phyloP scores from a whole-genome alignment of 2,329 filamentous ascomycete species.

The Escovopsis sp. region DNA sequence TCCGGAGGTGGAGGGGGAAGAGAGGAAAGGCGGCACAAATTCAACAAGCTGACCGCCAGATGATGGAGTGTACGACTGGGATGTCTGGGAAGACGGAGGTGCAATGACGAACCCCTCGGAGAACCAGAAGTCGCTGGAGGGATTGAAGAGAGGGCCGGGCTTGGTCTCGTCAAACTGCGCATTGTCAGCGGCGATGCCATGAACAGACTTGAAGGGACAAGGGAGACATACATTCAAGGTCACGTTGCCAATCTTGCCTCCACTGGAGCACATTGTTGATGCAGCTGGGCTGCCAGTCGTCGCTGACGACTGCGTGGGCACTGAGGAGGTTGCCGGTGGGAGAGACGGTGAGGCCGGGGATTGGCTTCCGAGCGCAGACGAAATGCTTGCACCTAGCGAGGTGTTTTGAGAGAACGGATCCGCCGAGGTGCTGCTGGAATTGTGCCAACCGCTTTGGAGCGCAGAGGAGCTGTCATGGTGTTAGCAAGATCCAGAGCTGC shows the following conservation, averaged over 20 bases:
- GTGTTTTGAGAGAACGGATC: conserved; percentile 9
- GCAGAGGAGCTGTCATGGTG: conserved; percentile 7
- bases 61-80: conserved; percentile 21
- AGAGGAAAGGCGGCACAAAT: conserved; percentile 23
- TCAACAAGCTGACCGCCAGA: conserved; percentile 26
- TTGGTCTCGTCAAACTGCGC: conserved; percentile 22
- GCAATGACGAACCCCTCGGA: conserved; percentile 26
- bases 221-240: conserved; percentile 22
- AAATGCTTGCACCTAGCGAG: conserved; percentile 11
- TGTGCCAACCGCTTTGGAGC: conserved; percentile 13
- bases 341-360: conserved; percentile 4
- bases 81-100: conserved; percentile 18
- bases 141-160: conserved; percentile 26
- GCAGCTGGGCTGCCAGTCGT: conserved; percentile 4
- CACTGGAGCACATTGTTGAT: conserved; percentile 14
- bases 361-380: conserved; percentile 14
- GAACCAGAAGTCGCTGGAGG: conserved; percentile 26
- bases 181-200: conserved; percentile 6
- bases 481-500: conserved; percentile 4
- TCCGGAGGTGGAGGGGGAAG: conserved; percentile 9
- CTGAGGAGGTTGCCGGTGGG: conserved; percentile 4
- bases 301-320: conserved; percentile 3
- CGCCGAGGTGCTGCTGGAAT: conserved; percentile 14
- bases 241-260: conserved; percentile 21
- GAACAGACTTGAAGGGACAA: no score